Conservation (phyloP, 2,329 filamentous ascomycete species). For the Xylaria sp. region DNA sequence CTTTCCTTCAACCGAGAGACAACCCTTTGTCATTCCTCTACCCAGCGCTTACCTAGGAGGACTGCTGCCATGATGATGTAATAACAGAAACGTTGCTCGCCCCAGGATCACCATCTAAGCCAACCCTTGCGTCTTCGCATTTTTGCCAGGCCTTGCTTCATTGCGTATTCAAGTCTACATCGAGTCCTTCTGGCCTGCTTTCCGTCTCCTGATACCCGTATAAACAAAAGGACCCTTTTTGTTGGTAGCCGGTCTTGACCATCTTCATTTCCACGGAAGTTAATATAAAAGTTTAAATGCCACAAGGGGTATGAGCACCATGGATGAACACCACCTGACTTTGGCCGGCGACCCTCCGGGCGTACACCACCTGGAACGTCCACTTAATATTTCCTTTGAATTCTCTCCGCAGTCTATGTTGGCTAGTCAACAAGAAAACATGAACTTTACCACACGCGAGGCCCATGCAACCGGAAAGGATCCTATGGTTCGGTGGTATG, state of each 20-base stretch:
- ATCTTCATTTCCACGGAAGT: not conserved
- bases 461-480: constrained; percentile 36
- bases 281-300: constrained; percentile 20
- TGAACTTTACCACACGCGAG: constrained; percentile 19
- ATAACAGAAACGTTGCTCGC: constrained; percentile 6
- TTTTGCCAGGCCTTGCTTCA: constrained; percentile 3
- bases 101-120: constrained; percentile 1
- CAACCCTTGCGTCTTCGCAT: constrained; percentile 1
- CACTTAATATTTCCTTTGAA: constrained; percentile 40
- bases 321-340: constrained; percentile 41
- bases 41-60: constrained; percentile 1
- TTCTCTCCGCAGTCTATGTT: constrained; percentile 30
- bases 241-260: not conserved
- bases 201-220: constrained; percentile 1
- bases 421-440: constrained; percentile 18
- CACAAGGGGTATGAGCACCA: constrained; percentile 14
- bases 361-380: constrained; percentile 38
- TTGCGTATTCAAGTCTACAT: constrained; percentile 4
- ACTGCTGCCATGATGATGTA: constrained; percentile 20
- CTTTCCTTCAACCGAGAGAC: constrained; percentile 12
- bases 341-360: constrained; percentile 40
- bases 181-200: not conserved
- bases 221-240: not conserved
- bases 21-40: constrained; percentile 6
- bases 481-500: constrained; percentile 53